Base-by-base conservation (phyloP, 352 stramenopile genomes). In the Phytopythium helicoides region DNA sequence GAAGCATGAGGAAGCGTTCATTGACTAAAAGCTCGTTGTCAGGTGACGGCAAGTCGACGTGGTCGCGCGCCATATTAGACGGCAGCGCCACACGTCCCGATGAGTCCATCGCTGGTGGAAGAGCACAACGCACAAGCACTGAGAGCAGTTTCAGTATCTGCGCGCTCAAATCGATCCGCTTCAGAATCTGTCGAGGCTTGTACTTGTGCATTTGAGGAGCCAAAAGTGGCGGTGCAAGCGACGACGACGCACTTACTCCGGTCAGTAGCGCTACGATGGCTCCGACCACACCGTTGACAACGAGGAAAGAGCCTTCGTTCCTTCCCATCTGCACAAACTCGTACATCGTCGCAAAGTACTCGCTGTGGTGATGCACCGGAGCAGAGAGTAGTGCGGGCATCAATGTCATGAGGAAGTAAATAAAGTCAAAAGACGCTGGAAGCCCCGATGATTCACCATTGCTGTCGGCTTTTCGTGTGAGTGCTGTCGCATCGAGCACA, bases 241-340 rank as follows among this genome's bases (percentile, higher is more conserved):
- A 76, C 28, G 45, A 51, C 0, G 45, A 51, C 8, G 31, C 33
- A n/a, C 47, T 35, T 2, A 89, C 41, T 0, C 81, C 84, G 3
- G 76, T 90, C 23, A 91, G 61, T 5, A 94, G 57, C 14, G 70
- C 66, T 6, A 88, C 81, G 42, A 94, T 81, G 2, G 81, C 77
- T 42, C 84, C 84, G 12, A 92, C 79, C 15, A 92, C 84, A 21
- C 81, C 87, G 41, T 94, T 92, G 11, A 91, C 79, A 18, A 92
- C 79, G 22, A 89, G 68, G 46, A 94, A 94, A 9, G 71, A 81
- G 39, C 79, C 80, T 75, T 94, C 84, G 52, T 92, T 91, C 26
- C 83, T 67, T n/a, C 81, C 84, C 5, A 76, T 84, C 23, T 89
- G 68, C n/a, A 83, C 76, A 62, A 94, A 94, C 21, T 79, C 70